Conservation (phyloP, 2,329 filamentous ascomycete species). For the Cladosporium velox region DNA sequence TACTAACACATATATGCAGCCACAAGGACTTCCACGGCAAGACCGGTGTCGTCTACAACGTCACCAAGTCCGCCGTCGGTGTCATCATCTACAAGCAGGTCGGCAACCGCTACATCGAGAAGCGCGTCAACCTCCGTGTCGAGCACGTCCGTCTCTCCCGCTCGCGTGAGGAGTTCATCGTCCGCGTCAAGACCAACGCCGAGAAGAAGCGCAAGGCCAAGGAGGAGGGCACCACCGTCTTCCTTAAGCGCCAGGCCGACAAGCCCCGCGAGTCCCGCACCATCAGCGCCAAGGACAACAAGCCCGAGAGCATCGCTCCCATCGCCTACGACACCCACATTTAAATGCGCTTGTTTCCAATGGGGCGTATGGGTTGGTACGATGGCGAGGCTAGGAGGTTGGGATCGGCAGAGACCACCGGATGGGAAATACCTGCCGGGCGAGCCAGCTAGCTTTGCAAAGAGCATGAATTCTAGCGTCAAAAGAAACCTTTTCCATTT, state of each 20-base stretch:
- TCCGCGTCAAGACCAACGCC: conserved; percentile 95
- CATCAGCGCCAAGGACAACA: conserved; percentile 77
- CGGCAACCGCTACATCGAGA: conserved; percentile 99
- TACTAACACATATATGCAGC: conserved; percentile 48
- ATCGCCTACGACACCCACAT: conserved; percentile 98
- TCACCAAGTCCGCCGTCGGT: conserved; percentile 95
- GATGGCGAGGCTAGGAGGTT: conserved; percentile 22
- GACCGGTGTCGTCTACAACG: conserved; percentile 74
- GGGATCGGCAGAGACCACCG: conserved; percentile 20
- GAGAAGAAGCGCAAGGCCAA: conserved; percentile 91
- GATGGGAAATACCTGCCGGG: conserved; percentile 22
- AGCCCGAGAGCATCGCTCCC: conserved; percentile 87
- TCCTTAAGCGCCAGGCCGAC: conserved; percentile 88
- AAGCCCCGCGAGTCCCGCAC: conserved; percentile 79
- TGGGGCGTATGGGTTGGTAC: conserved; percentile 17
- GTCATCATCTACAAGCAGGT: conserved; percentile 99
- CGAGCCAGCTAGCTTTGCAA: conserved; percentile 21
- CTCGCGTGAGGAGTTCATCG: conserved; percentile 94
- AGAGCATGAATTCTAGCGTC: conserved; percentile 22
- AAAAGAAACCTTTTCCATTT: conserved; percentile 21
- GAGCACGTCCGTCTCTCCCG: conserved; percentile 95
- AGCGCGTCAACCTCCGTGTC: conserved; percentile 98
- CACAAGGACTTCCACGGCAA: conserved; percentile 99
- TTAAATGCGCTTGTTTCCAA: conserved; percentile 55
- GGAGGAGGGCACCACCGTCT: conserved; percentile 79